These are phyloP conservation scores for Hypoxylon lenormandii DNA, from an alignment of 495 filamentous ascomycete genomes.

Conservation along the genomic window DNA sequence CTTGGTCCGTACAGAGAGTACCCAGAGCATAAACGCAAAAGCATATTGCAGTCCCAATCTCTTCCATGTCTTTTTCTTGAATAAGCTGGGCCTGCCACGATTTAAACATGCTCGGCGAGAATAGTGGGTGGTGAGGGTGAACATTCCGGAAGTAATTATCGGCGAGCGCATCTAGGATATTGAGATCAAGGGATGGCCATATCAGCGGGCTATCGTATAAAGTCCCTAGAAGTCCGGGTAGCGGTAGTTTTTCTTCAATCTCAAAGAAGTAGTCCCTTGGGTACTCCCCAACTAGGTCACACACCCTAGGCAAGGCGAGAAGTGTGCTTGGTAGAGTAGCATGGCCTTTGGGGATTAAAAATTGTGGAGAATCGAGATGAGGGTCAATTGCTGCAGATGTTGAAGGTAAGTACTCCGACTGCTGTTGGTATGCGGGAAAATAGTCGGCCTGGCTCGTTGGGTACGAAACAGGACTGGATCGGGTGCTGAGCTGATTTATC, in stretches of 20 bases:
- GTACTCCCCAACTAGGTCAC: conserved; percentile 49
- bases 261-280: conserved; percentile 51
- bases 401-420: conserved; percentile 43
- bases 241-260: conserved; percentile 48
- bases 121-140: conserved; percentile 53
- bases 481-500: conserved; percentile 46
- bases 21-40: conserved; percentile 55
- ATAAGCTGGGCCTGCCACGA: conserved; percentile 46
- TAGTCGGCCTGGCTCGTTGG: conserved; percentile 48
- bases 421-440: conserved; percentile 41
- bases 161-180: conserved; percentile 42
- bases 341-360: conserved; percentile 51
- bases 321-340: conserved; percentile 49
- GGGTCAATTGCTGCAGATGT: conserved; percentile 43
- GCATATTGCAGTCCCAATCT: conserved; percentile 51
- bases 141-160: conserved; percentile 51
- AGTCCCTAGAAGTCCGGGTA: conserved; percentile 45
- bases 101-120: conserved; percentile 48
- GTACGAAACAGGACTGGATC: conserved; percentile 44
- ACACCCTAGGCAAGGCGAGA: conserved; percentile 47
- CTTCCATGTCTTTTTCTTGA: conserved; percentile 45
- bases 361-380: conserved; percentile 46
- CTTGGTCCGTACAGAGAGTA: conserved; percentile 37
- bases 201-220: conserved; percentile 40
- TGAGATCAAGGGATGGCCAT: conserved; percentile 49